These are phyloP conservation scores for Penicillium decumbens DNA, from an alignment of 2,329 filamentous ascomycete genomes.

Conservation along the genomic window DNA sequence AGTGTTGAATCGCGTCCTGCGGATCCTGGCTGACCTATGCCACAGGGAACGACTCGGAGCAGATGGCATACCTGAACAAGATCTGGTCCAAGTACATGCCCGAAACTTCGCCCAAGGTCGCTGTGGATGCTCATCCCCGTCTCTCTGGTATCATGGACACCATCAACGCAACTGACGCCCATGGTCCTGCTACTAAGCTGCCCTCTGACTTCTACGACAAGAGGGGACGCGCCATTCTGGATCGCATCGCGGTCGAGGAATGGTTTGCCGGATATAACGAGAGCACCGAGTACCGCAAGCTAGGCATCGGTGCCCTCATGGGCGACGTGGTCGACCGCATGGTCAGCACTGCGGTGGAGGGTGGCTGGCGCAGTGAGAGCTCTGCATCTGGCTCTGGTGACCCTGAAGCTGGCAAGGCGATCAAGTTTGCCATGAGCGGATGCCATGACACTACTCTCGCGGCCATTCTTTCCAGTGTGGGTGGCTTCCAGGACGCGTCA, in stretches of 20 bases:
- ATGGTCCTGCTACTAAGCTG: constrained; percentile 71
- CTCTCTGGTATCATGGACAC: constrained; percentile 92
- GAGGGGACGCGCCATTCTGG: constrained; percentile 64
- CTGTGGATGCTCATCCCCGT: constrained; percentile 77
- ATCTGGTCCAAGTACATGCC: constrained; percentile 84
- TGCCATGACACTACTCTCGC: constrained; percentile 94
- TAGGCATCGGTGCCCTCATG: constrained; percentile 80
- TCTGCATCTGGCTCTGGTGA: constrained; percentile 49
- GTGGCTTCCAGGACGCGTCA: constrained; percentile 64
- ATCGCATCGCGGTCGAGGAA: constrained; percentile 75
- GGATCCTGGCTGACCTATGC: constrained; percentile 1
- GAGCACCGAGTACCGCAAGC: constrained; percentile 75
- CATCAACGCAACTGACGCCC: constrained; percentile 80
- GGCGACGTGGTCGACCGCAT: constrained; percentile 77
- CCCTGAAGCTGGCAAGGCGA: constrained; percentile 35
- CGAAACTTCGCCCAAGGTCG: constrained; percentile 60
- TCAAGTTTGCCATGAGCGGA: constrained; percentile 75
- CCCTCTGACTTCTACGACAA: constrained; percentile 83
- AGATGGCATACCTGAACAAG: constrained; percentile 78
- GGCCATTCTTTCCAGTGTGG: constrained; percentile 69
- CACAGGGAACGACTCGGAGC: constrained; percentile 62
- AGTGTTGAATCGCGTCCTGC: not conserved
- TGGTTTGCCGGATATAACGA: constrained; percentile 89
- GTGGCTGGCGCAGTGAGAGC: constrained; percentile 49
- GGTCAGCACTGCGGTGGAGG: constrained; percentile 60